Conservation (phyloP, 148 eudicot genomes). For the Vaccinium myrtillus region DNA sequence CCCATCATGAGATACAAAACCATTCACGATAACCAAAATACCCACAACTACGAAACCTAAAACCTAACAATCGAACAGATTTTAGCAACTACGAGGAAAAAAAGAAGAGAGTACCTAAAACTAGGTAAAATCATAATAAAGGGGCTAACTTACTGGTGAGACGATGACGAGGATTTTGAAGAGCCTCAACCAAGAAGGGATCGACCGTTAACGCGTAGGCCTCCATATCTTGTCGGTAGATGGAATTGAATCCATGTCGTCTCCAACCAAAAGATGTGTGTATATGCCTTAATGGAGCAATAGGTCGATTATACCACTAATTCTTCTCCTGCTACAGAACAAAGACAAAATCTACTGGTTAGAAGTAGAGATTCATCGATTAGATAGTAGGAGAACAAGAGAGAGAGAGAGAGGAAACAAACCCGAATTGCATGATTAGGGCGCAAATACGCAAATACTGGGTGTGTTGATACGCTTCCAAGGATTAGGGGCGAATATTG, state of each 20-base stretch:
- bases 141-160: conserved; percentile 57
- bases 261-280: not conserved
- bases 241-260: conserved; percentile 41
- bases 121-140: not conserved
- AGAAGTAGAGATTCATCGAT: too few relatives aligned
- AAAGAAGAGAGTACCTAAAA: not conserved
- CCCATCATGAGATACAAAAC: not conserved
- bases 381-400: too few relatives aligned
- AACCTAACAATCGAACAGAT: not conserved
- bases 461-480: too few relatives aligned
- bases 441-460: too few relatives aligned
- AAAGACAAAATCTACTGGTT: too few relatives aligned
- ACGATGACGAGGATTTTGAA: conserved; percentile 95
- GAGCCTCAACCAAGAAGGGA: conserved; percentile 85
- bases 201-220: conserved; percentile 48
- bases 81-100: not conserved
- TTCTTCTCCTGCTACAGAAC: too few relatives aligned
- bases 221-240: conserved; percentile 25
- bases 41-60: not conserved
- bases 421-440: too few relatives aligned
- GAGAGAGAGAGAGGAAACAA: too few relatives aligned
- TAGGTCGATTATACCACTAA: too few relatives aligned
- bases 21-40: not conserved
- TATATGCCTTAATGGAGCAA: not conserved
- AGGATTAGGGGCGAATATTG: too few relatives aligned